phyloP scores from a whole-genome alignment of 2,329 filamentous ascomycete species.

The Colletotrichum kahawae region DNA sequence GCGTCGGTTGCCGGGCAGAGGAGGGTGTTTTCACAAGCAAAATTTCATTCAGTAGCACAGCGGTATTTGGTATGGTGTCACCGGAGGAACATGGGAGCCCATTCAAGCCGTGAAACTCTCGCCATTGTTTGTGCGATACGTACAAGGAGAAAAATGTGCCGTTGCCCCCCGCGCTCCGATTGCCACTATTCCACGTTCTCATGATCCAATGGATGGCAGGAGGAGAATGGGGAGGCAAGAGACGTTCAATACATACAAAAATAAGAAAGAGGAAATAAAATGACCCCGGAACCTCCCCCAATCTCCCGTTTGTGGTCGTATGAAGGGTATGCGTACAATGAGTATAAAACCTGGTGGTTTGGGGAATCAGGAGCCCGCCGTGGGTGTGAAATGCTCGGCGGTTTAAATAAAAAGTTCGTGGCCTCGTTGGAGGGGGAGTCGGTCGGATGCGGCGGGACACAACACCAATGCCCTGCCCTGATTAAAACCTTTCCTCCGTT shows the following conservation, averaged over 20 bases:
- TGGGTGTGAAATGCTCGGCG: neutral
- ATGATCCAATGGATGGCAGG: neutral
- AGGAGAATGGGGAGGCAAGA: neutral
- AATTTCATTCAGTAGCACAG: neutral
- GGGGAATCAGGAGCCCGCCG: conserved; percentile 16
- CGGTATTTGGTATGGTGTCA: neutral
- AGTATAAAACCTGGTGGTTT: neutral
- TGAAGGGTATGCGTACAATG: conserved; percentile 15
- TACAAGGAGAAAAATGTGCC: neutral
- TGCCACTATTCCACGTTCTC: neutral
- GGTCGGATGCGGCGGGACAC: neutral
- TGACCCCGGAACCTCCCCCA: neutral
- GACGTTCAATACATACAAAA: conserved; percentile 12
- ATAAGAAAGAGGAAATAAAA: neutral
- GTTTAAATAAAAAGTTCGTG: neutral
- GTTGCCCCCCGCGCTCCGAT: neutral
- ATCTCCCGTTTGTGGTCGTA: neutral
- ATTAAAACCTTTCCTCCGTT: neutral
- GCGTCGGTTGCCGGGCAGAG: neutral
- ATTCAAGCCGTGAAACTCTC: neutral
- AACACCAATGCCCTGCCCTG: neutral
- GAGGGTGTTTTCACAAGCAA: neutral
- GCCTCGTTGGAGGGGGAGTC: neutral
- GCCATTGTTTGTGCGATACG: conserved; percentile 5
- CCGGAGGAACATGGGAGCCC: neutral